Conservation (phyloP, 2,329 filamentous ascomycete genomes). For the Coniochaeta sp. region DNA sequence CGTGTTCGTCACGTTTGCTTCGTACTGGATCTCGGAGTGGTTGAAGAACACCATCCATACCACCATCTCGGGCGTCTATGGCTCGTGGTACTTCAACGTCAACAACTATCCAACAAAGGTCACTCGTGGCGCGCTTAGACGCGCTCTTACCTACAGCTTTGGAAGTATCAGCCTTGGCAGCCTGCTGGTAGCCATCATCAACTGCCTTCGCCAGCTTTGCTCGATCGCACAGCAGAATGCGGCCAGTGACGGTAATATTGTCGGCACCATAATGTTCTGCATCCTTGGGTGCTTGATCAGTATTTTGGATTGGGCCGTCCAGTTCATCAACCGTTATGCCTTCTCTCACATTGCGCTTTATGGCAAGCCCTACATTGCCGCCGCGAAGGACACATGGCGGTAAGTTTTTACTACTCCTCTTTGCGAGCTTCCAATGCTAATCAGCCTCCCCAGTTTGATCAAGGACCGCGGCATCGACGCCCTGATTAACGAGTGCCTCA, state of each 20-base stretch:
- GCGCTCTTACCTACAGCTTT: slow-evolving; percentile 84
- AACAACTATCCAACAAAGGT: slow-evolving; percentile 66
- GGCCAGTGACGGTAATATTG: slow-evolving; percentile 59
- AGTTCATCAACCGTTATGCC: slow-evolving; percentile 87
- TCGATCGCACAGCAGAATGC: slow-evolving; percentile 66
- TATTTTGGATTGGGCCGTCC: slow-evolving; percentile 75
- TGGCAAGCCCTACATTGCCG: slow-evolving; percentile 77
- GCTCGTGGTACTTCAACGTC: slow-evolving; percentile 83
- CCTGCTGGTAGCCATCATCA: slow-evolving; percentile 78
- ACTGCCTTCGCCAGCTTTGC: slow-evolving; percentile 74
- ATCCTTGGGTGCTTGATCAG: slow-evolving; percentile 69
- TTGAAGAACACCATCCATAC: slow-evolving; percentile 91
- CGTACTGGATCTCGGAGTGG: slow-evolving; percentile 92
- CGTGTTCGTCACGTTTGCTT: slow-evolving; percentile 82
- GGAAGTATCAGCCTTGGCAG: slow-evolving; percentile 86
- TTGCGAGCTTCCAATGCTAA: slow-evolving; percentile 2
- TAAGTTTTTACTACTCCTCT: slow-evolving; percentile 19
- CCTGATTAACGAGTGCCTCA: slow-evolving; percentile 80
- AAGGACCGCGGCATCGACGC: slow-evolving; percentile 87
- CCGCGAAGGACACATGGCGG: slow-evolving; percentile 83
- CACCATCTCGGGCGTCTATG: slow-evolving; percentile 81
- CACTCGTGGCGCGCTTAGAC: slow-evolving; percentile 75
- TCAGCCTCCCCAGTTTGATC: slow-evolving; percentile 53
- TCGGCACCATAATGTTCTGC: slow-evolving; percentile 63
- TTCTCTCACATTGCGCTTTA: slow-evolving; percentile 92